Conservation (phyloP, 352 stramenopile species). For the Phytophthora syringae region DNA sequence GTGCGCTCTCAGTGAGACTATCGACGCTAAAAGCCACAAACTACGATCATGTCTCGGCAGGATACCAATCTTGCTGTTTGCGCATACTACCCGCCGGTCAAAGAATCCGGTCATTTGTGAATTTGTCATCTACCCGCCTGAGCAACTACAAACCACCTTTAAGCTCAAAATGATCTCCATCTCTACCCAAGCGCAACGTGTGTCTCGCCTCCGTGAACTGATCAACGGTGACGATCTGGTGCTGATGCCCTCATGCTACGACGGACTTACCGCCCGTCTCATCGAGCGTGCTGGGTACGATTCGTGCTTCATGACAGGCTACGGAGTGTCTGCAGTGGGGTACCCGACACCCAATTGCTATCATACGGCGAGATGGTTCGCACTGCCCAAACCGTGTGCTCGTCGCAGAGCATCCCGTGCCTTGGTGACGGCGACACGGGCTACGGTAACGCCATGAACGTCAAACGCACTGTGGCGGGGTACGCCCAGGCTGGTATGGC, state of each 20-base stretch:
- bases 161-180: conserved; percentile 23
- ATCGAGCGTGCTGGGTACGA: conserved; percentile 89
- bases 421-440: conserved; percentile 90
- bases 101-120: conserved; percentile 1
- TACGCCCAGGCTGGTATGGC: conserved; percentile 92
- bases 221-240: conserved; percentile 64
- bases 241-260: conserved; percentile 91
- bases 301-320: conserved; percentile 94
- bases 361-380: conserved; percentile 66
- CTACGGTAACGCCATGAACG: conserved; percentile 94
- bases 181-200: conserved; percentile 50
- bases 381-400: conserved; percentile 45
- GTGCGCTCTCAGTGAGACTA: no score
- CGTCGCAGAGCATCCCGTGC: conserved; percentile 46
- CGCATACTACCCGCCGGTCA: background rate
- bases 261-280: conserved; percentile 91
- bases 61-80: no score
- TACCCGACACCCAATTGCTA: conserved; percentile 86
- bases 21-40: background rate
- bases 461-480: conserved; percentile 90
- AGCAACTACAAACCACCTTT: background rate
- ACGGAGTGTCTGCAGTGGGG: conserved; percentile 89
- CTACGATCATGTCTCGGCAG: no score
- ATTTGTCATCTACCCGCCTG: background rate
- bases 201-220: conserved; percentile 52